Base-by-base conservation (phyloP, 768 basidiomycete species). In the Podaxis carcinomalis region DNA sequence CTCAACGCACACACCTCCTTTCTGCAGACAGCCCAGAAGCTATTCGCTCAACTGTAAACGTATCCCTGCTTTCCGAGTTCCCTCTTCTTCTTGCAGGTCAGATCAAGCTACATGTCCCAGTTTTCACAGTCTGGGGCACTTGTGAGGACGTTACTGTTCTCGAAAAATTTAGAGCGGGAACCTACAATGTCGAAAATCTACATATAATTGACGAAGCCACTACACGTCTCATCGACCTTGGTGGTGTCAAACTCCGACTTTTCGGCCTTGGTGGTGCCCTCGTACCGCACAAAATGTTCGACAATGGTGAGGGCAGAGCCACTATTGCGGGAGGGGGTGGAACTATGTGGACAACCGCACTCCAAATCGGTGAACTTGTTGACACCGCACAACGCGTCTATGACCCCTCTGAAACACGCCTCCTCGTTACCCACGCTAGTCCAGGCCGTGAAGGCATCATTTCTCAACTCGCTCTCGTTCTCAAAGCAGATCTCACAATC, bases 291-390 rank as follows among this genome's bases (percentile, higher is more conserved):
- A 98, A 98, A 73, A 84, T 94, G 80, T 94, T 95, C 67, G 91
- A 93, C 75, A 94, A 94, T 64, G 92, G 96, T 0, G 93, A 96
- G 51, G 96, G 95, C 2, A 86, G 78, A 49, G 95, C 93, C 10
- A 98, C 96, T n/a, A 97, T 99, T 64, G 96, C 97, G 0, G 97
- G 97, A 37, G 97, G 95, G 1, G 90, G 93, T 68, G 97, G 97
- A 32, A 98, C 95, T 19, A 96, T 98, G 89, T 99, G 97, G 97
- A 92, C 93, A 0, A 98, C 96, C 0, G 92, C 93, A 4, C 83
- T 99, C 25, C 97, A 99, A 73, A 92, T 99, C 42, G 97, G 97
- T 61, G 96, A 99, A 73, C 89, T 99, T 54, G 90, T 98, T 51
- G 97, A 98, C 73, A 98, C 95, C 2, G 93, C 97, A 0, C 93